Conservation (phyloP, 345 rosid species). For the Citropsis articulata region DNA sequence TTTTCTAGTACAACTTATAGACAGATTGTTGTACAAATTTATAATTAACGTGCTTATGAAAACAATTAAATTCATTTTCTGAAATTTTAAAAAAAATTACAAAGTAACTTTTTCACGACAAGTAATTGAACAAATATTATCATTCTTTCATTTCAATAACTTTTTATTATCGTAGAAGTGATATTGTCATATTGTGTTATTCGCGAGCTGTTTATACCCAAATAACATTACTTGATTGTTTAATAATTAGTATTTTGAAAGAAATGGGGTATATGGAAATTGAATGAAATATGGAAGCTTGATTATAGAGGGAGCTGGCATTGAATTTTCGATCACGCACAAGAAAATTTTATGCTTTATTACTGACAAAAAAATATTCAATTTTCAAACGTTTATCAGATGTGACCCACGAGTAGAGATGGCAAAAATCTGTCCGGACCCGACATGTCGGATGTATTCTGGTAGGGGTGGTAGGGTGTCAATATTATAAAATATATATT, state of each 20-base stretch:
- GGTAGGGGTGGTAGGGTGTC: too few species aligned
- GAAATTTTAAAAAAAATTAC: background rate
- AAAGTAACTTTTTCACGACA: too few species aligned
- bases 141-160: too few species aligned
- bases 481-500: too few species aligned
- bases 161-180: fast-evolving
- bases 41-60: background rate
- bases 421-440: too few species aligned
- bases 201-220: background rate
- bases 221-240: background rate
- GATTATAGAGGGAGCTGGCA: too few species aligned
- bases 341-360: background rate
- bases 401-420: too few species aligned
- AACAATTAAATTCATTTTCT: background rate
- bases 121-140: too few species aligned
- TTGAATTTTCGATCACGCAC: background rate
- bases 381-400: background rate
- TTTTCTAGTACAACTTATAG: background rate
- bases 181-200: fast-evolving
- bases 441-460: too few species aligned
- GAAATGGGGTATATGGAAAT: background rate
- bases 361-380: background rate
- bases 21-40: background rate
- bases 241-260: background rate
- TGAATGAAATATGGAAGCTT: background rate